phyloP scores from a whole-genome alignment of 2,329 filamentous ascomycete species.

The Calycina herbarum region DNA sequence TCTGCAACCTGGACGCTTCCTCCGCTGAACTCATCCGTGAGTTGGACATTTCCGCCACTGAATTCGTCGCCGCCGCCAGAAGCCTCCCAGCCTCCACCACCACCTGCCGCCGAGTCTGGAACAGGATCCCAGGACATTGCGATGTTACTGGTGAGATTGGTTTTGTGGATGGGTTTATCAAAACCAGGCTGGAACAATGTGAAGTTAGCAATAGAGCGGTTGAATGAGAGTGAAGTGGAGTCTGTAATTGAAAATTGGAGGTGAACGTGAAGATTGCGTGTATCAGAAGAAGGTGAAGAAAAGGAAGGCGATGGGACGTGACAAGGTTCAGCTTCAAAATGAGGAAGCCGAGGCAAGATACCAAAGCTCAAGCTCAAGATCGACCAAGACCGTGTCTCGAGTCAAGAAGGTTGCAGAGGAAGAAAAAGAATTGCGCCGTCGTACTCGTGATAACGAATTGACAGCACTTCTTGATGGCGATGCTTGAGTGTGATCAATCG shows the following conservation, averaged over 20 bases:
- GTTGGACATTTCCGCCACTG: conserved; percentile 13
- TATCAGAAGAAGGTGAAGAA: not conserved
- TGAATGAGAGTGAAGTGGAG: not conserved
- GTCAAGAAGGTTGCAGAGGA: not conserved
- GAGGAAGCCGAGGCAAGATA: not conserved
- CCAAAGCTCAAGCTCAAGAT: not conserved
- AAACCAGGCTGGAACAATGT: not conserved
- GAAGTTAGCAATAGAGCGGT: not conserved
- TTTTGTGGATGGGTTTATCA: not conserved
- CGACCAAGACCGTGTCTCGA: not conserved
- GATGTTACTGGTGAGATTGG: not conserved
- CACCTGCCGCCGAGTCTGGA: conserved; percentile 4
- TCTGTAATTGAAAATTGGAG: not conserved
- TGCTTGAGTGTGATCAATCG: not conserved
- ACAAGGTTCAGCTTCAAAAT: not conserved
- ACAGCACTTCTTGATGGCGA: not conserved
- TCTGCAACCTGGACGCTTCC: not conserved
- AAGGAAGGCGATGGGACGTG: not conserved
- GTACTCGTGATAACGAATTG: not conserved
- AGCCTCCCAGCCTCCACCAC: conserved; percentile 11
- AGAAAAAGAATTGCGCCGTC: not conserved
- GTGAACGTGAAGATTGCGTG: not conserved
- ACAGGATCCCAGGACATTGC: conserved; percentile 34
- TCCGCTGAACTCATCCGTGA: conserved; percentile 10
- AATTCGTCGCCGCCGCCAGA: conserved; percentile 10